Evolutionary conservation across 2,329 filamentous ascomycete genomes (phyloP), one percentile per base, ranked within the genome.

Genomic region (Aureobasidium uvarum): DNA sequence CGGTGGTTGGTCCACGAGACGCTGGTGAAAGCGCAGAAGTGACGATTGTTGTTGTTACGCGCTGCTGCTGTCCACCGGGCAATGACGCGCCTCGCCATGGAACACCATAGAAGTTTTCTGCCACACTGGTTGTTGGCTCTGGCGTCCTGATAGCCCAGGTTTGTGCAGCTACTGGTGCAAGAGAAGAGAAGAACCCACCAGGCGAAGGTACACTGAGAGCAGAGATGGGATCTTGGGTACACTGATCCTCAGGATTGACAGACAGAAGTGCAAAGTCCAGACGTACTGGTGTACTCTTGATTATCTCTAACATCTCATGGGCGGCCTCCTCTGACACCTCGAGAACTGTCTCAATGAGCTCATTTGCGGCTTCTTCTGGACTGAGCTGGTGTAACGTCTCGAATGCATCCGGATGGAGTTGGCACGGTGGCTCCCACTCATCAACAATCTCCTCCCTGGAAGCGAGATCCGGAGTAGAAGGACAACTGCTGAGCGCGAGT

Each of bases 191-290:
- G 81, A 97, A 97, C 0, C 90, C 92, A 31, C 91, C 89, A 0
- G 94, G 94, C 0, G 94, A 97, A 6, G 93, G 94, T 39, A 98
- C 92, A 31, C 93, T 93, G 23, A 97, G 84, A 66, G 85, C 87
- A 23, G 90, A 93, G 68, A 97, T 83, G 45, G 88, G 90, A 65
- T 88, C 88, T 16, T 87, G 81, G 16, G 68, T 66, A 16, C 23
- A n/a, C 51, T 66, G 66, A 43, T 64, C 68, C 28, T 70, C 66
- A n/a, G 70, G 66, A 39, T 68, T 66, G 46, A 63, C 48, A 8
- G 60, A 54, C 3, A 51, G 5, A 11, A 65, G 48, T 25, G 54
- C 62, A 52, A 65, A 65, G 45, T 58, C 43, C 6, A 41, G 63
- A 25, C 67, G 52, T 8, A 65, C 33, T n/a, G 66, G 64, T 6